Conservation (phyloP, 208 protist genomes). For the Trypanosoma melophagium region DNA sequence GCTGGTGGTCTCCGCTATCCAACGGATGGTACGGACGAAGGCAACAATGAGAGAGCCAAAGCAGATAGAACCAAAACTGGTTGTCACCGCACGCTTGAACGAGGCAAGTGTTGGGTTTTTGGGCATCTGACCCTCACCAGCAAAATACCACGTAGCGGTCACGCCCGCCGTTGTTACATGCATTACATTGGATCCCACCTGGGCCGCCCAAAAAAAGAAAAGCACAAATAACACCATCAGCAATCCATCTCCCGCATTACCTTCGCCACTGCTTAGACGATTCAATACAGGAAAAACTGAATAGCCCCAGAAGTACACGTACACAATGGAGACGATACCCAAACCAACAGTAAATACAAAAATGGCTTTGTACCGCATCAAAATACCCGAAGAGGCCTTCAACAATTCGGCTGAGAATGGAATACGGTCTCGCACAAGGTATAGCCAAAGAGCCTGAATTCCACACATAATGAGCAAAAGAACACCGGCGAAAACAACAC, state of each 20-base stretch:
- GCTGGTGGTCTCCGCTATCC: slow-evolving; percentile 35
- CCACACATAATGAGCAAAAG: slow-evolving; percentile 20
- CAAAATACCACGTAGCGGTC: slow-evolving; percentile 90
- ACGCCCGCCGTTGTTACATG: slow-evolving; percentile 81
- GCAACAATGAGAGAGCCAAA: slow-evolving; percentile 92
- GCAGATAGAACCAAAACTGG: slow-evolving; percentile 90
- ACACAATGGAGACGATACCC: slow-evolving; percentile 33
- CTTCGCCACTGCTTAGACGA: slow-evolving; percentile 29
- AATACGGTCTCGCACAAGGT: slow-evolving; percentile 67
- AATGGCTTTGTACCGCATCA: slow-evolving; percentile 57
- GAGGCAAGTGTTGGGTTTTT: slow-evolving; percentile 65
- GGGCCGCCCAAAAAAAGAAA: slow-evolving; percentile 34
- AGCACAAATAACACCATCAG: slow-evolving; percentile 53
- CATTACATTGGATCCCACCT: slow-evolving; percentile 69
- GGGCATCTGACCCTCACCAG: slow-evolving; percentile 61
- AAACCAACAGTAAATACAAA: slow-evolving; percentile 48
- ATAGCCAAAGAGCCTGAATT: slow-evolving; percentile 37
- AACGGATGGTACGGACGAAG: slow-evolving; percentile 75
- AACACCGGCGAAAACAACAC: slow-evolving; percentile 19
- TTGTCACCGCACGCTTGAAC: slow-evolving; percentile 76
- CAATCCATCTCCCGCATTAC: slow-evolving; percentile 38
- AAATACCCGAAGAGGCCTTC: slow-evolving; percentile 36
- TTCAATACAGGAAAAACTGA: slow-evolving; percentile 41
- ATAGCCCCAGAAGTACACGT: slow-evolving; percentile 56
- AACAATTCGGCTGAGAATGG: slow-evolving; percentile 76